phyloP scores from a whole-genome alignment of 1,284 basidiomycete species.

The Sparassis latifolia region DNA sequence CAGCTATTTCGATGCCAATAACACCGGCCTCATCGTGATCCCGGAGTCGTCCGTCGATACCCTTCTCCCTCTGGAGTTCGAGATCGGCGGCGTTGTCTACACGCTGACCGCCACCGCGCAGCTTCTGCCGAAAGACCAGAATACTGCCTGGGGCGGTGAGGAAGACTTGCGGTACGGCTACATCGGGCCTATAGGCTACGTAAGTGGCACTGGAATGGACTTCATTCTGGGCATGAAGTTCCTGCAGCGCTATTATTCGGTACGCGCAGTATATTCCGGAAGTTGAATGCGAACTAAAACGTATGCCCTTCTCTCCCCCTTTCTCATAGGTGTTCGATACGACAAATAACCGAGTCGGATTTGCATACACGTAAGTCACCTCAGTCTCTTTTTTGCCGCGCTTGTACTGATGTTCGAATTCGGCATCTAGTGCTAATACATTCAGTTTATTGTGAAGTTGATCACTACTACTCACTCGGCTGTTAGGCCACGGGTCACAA shows the following conservation, averaged over 20 bases:
- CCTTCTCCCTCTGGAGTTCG: constrained; percentile 31
- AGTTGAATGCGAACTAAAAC: too few species aligned
- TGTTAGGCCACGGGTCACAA: too few species aligned
- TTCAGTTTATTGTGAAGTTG: too few species aligned
- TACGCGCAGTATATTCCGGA: not conserved
- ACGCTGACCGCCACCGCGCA: constrained; percentile 35
- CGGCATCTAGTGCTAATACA: too few species aligned
- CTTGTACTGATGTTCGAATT: too few species aligned
- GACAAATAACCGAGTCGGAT: too few species aligned
- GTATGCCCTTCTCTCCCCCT: too few species aligned
- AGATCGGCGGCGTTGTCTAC: constrained; percentile 28
- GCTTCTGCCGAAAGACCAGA: constrained; percentile 34
- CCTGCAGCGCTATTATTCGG: constrained; percentile 6
- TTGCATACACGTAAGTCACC: too few species aligned
- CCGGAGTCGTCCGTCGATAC: not conserved
- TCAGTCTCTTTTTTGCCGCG: too few species aligned
- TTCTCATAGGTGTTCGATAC: too few species aligned
- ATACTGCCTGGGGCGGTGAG: constrained; percentile 33
- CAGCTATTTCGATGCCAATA: constrained; percentile 2
- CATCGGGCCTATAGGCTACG: constrained; percentile 19
- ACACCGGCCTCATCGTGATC: constrained; percentile 7
- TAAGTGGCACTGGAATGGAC: constrained; percentile 21
- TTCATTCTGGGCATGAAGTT: constrained; percentile 19
- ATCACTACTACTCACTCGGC: too few species aligned
- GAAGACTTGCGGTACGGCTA: constrained; percentile 38